These are phyloP conservation scores for Myriosclerotinia duriaeana DNA, from an alignment of 2,329 filamentous ascomycete species.

Conservation along the genomic window DNA sequence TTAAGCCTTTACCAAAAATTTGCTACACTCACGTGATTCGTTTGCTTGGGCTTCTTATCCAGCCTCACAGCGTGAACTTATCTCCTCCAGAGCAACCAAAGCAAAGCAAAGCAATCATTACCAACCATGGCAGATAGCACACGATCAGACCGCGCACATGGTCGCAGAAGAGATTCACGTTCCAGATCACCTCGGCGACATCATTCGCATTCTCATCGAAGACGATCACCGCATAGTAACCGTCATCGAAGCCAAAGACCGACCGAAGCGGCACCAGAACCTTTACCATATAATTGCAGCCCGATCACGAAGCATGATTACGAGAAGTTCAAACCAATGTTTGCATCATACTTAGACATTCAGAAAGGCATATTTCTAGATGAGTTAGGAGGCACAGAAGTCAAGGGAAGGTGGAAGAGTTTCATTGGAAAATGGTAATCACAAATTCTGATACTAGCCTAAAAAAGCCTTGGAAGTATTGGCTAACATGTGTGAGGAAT, in stretches of 20 bases:
- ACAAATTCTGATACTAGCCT: constrained; percentile 20
- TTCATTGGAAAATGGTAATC: constrained; percentile 82
- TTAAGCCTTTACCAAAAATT: background rate
- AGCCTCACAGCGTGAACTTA: background rate
- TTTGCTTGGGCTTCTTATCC: background rate
- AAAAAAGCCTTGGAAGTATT: constrained; percentile 3
- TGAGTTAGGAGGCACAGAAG: constrained; percentile 70
- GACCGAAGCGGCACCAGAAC: constrained; percentile 37
- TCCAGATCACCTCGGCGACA: constrained; percentile 25
- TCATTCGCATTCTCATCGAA: constrained; percentile 27
- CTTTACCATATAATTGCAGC: constrained; percentile 65
- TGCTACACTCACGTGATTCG: background rate
- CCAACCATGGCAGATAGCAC: constrained; percentile 22
- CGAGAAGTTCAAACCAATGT: constrained; percentile 65
- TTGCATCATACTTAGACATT: constrained; percentile 81
- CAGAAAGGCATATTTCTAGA: constrained; percentile 76
- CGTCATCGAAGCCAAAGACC: constrained; percentile 37
- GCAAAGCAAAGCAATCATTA: background rate
- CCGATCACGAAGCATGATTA: constrained; percentile 69
- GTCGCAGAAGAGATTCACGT: constrained; percentile 24
- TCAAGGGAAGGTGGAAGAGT: constrained; percentile 86
- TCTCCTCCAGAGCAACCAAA: background rate
- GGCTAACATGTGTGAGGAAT: constrained; percentile 65
- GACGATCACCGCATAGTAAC: constrained; percentile 31
- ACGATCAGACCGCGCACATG: background rate